Evolutionary conservation across 2,329 filamentous ascomycete species (phyloP), one percentile per base, ranked within the genome.

Genomic region (Cryphonectria parasitica): DNA sequence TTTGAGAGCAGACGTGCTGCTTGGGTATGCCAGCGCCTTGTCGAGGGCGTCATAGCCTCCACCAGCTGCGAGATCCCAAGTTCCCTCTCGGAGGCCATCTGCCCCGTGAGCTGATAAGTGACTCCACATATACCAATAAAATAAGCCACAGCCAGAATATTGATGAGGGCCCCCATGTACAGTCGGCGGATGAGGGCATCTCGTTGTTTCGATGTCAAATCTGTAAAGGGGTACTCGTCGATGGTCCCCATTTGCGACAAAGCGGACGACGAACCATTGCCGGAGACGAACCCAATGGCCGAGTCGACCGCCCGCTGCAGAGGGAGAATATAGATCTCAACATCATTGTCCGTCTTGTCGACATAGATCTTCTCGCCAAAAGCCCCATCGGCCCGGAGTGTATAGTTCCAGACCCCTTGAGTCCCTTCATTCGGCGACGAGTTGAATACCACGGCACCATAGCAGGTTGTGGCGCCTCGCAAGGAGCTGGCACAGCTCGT

Each of bases 41-140:
- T 86, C 69, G 92, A 92, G 0, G 93, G 91, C 85, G 96, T 95
- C 93, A 97, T 97, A 68, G 93, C 91, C 80, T 98, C 95, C 60
- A 98, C 89, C 39, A 98, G 84, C 73, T 94, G 92, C 5, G 93
- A 93, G 87, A 97, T 96, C 70, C 94, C 95, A 22, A 90, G 85
- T 82, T 98, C 95, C 69, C 95, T 86, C 81, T 98, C 95, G 1
- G 90, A 89, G 10, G 95, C 94, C 78, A 97, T 91, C 75, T 95
- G 90, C 11, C 95, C 95, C 0, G 93, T 93, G 69, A 97, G 84
- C 76, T 98, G 94, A 78, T 97, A 98, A 52, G 91, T 91, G 36
- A 97, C 88, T 68, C 93, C 93, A 62, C 96, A 90, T 68, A 96
- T 87, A 28, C 90, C 91, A 65, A 94, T 88, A 76, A 97, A 90